Base-by-base conservation (phyloP, 1,284 basidiomycete genomes). In the Malassezia furfur region DNA sequence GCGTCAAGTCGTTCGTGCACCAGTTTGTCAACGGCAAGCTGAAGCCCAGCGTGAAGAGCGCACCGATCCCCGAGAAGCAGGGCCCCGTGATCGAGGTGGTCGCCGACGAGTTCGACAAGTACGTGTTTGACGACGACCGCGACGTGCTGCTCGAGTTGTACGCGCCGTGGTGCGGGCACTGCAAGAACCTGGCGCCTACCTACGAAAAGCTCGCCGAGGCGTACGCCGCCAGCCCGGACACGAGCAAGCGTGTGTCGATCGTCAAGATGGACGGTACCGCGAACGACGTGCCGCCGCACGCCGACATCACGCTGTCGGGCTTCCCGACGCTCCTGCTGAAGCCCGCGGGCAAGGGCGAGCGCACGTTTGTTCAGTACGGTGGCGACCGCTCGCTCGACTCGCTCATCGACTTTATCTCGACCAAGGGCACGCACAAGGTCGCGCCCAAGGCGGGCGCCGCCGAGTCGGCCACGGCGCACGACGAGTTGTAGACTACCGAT, bases 291-390 rank as follows among this genome's bases (percentile, higher is more conserved):
- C 94, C 94, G 45, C 80, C 85, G 28, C 82, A 82, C 15, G 83
- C 86, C 50, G 84, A 86, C 32, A 96, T 98, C 88, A 82, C 59
- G 50, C 66, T 75, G 28, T 56, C 66, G 50, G 85, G 88, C 45
- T 96, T 94, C 88, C 93, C 93, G 9, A 96, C 94, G 2, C 77
- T 98, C 76, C 96, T 96, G 77, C 94, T 99, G 83, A 90, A 91
- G 78, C 82, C 85, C 10, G 93, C 94, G 22, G 91, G 93, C 51
- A 79, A 82, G 41, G 39, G 44, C 35, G 22, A 14, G 22, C 80
- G 80, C 57, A 84, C 87, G 55, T 96, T 91, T 78, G 78, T 96
- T 60, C 89, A 96, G 76, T 72, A 70, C 53, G 63, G 60, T 37
- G 71, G 71, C 50, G 71, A 74, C 59, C 66, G 71, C 48, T 65